Evolutionary conservation across 2,329 filamentous ascomycete genomes (phyloP), one percentile per base, ranked within the genome.

Genomic region (Aquanectria penicillioides): DNA sequence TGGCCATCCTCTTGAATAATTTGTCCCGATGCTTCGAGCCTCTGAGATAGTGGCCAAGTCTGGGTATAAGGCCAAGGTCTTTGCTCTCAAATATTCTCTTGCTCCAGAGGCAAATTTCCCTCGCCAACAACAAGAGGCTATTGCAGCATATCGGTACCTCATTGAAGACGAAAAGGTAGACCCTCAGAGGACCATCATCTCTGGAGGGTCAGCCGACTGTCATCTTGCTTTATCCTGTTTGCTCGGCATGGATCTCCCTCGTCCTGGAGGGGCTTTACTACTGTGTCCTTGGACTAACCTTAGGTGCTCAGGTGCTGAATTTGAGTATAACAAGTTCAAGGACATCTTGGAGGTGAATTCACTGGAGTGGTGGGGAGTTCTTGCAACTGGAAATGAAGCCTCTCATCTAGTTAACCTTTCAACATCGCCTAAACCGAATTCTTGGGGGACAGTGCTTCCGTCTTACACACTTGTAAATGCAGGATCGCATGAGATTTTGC

Each of bases 101-200:
- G 33, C 46, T 13, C 46, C 46, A 6, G 26, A 50, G 13, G 47
- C 25, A 12, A 17, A 40, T 8, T 50, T 50, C 11, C 47, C 36
- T 2, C 47, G 36, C 7, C 47, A 50, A 25, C 47, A 50, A 7
- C 11, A 40, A 10, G 17, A 50, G 13, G 47, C 47, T 2, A 15
- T 50, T n/a, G 47, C 47, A 1, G 36, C 25, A 22, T 41, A 50
- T 18, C 36, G 47, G 12, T 31, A 50, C 34, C 47, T 50, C 13
- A 18, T 41, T 12, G 47, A 50, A 10, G 23, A 23, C 20, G 47
- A 50, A 31, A 31, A 33, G 2, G 25, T 50, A 4, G n/a, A 23
- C 5, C 26, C 47, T 12, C 13, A n/a, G 3, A 29, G 25, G 9
- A 23, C 40, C 13, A 50, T 50, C 34, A 23, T 50, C 13, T 22